Evolutionary conservation across 2,329 filamentous ascomycete genomes (phyloP).

Genomic region (Chrysoporthe puriensis): DNA sequence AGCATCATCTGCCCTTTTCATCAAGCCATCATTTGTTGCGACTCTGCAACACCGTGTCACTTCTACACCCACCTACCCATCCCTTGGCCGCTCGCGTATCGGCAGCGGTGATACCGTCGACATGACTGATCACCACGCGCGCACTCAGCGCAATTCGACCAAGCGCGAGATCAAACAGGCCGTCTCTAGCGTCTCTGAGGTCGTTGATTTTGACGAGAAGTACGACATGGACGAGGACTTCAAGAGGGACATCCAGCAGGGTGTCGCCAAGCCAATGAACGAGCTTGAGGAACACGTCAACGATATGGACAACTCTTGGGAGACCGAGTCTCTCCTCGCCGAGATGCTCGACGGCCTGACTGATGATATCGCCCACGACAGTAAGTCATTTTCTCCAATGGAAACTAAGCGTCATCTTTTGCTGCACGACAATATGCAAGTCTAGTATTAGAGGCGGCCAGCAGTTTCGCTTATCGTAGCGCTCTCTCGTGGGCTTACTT

Average conservation of each 20-base stretch:
- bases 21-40: not conserved
- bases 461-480: not conserved
- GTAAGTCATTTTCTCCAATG: constrained; percentile 40
- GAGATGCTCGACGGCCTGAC: constrained; percentile 63
- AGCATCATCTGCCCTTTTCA: not conserved
- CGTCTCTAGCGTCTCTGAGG: constrained; percentile 20
- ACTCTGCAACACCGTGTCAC: not conserved
- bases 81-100: not conserved
- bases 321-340: constrained; percentile 66
- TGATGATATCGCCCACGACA: constrained; percentile 52
- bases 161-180: constrained; percentile 13
- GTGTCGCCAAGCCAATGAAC: constrained; percentile 32
- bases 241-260: constrained; percentile 30
- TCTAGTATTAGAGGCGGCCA: constrained; percentile 22
- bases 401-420: constrained; percentile 14
- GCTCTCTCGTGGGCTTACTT: not conserved
- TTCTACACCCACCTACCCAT: not conserved
- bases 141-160: not conserved
- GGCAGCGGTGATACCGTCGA: not conserved
- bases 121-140: constrained; percentile 11
- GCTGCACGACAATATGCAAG: constrained; percentile 12
- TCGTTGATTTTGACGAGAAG: constrained; percentile 27
- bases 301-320: constrained; percentile 61
- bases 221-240: constrained; percentile 19
- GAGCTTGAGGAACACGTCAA: constrained; percentile 57